Percentiles rank a stretch among this genome's conserved stretches.
Conservation (phyloP, 2,329 filamentous ascomycete species). For the Stachybotrys echinatus region DNA sequence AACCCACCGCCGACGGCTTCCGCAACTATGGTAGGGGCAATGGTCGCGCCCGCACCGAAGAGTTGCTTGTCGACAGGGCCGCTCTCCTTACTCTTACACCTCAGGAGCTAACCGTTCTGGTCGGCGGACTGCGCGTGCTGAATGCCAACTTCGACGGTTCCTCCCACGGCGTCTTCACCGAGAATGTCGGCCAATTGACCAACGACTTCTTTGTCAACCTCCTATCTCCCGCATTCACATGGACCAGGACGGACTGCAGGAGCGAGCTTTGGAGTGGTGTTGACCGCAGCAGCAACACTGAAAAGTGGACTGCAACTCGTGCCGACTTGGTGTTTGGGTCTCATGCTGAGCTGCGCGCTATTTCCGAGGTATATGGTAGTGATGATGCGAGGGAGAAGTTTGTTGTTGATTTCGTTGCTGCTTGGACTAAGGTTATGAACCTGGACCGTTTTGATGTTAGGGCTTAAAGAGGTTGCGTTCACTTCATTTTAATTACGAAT, state of each 20-base stretch:
- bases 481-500: no score
- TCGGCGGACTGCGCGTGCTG: slow-evolving; percentile 67
- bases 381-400: slow-evolving; percentile 58
- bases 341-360: slow-evolving; percentile 67
- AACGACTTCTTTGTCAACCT: slow-evolving; percentile 83
- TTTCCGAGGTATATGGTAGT: slow-evolving; percentile 65
- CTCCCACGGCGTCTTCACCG: slow-evolving; percentile 61
- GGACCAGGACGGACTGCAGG: slow-evolving; percentile 41
- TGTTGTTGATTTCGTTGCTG: slow-evolving; percentile 63
- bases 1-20: slow-evolving; percentile 71
- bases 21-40: slow-evolving; percentile 68
- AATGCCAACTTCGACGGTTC: slow-evolving; percentile 69
- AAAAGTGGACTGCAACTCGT: slow-evolving; percentile 67
- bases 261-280: slow-evolving; percentile 57
- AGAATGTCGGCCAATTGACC: slow-evolving; percentile 60
- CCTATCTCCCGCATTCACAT: slow-evolving; percentile 58
- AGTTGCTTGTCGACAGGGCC: slow-evolving; percentile 67
- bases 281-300: slow-evolving; percentile 59
- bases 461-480: no score
- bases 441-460: slow-evolving; percentile 59
- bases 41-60: slow-evolving; percentile 44
- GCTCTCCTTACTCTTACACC: slow-evolving; percentile 65
- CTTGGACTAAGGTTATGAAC: slow-evolving; percentile 73
- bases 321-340: slow-evolving; percentile 67
- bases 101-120: slow-evolving; percentile 64